Evolutionary conservation across 2,329 filamentous ascomycete species (phyloP).

Genomic region (Trichoderma koningiopsis): DNA sequence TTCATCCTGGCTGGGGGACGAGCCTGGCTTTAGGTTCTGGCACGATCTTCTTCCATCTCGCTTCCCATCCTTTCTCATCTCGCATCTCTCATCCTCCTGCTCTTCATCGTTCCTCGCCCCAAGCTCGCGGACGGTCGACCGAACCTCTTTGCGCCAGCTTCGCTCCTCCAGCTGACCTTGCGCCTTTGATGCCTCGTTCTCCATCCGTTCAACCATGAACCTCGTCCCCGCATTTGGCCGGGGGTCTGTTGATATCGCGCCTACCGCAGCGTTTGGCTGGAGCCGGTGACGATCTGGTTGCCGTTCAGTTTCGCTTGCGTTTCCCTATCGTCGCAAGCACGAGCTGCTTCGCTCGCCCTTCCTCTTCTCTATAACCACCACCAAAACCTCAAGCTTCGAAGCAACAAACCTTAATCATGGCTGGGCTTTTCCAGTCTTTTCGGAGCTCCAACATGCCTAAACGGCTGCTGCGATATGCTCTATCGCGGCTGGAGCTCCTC

Average conservation of each 20-base stretch:
- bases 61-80: neutral
- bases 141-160: conserved; percentile 5
- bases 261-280: conserved; percentile 23
- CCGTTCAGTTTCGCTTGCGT: neutral
- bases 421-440: conserved; percentile 69
- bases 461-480: conserved; percentile 81
- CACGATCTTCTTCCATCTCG: neutral
- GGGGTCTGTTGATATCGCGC: conserved; percentile 34
- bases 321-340: neutral
- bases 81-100: neutral
- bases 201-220: conserved; percentile 31
- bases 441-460: conserved; percentile 78
- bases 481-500: conserved; percentile 81
- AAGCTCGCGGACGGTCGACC: neutral
- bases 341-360: neutral
- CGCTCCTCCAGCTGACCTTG: neutral
- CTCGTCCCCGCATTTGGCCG: conserved; percentile 34
- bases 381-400: neutral
- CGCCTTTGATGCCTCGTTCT: conserved; percentile 24
- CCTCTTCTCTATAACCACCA: neutral
- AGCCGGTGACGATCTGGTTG: conserved; percentile 25
- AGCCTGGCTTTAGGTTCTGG: conserved; percentile 4
- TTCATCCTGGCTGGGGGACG: neutral
- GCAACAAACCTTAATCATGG: conserved; percentile 56
- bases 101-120: neutral